Base-by-base conservation (phyloP, 495 filamentous ascomycete genomes). In the Tricharina praecox region DNA sequence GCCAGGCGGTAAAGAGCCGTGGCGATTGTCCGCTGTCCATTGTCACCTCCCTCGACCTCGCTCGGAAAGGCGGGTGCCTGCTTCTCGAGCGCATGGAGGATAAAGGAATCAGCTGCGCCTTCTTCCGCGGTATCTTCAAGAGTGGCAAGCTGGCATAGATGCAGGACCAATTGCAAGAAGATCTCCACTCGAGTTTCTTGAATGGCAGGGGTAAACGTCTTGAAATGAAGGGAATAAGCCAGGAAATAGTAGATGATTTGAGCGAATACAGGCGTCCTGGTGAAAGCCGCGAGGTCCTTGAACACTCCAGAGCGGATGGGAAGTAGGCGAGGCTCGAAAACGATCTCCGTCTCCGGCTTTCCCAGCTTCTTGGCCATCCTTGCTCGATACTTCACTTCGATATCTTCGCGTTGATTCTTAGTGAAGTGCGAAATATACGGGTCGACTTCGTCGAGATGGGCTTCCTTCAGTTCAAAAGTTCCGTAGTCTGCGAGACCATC, bases 361-460 rank as follows among this genome's bases (percentile, higher is more conserved):
- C 90, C 87, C 0, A 80, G 85, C 66, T 81, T 82, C 66, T 92
- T 88, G 7, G 85, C 80, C 66, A 87, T 75, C 71, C 83, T 80
- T 43, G 78, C 79, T 47, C 76, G 81, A 63, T 86, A 94, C 15
- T 82, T 80, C 46, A 70, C 79, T 66, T 99, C 90, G 0, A 87
- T 82, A 60, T 99, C 90, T 55, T 99, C 90, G 21, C 90, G 80
- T 62, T 96, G 92, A 61, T 96, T 96, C 63, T 93, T 92, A 52
- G 75, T 86, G 65, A 90, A 99, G 53, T 95, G 83, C 11, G 85
- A 79, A 54, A 84, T 84, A 58, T 95, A 99, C 3, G 90, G 90
- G 61, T 99, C 90, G 23, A 96, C 74, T 21, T 92, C 71, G 45
- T 82, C 79, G 23, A 93, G 70, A 52, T 78, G 85, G 47, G 93